These are phyloP conservation scores for Astrocystis sublimbata DNA, from an alignment of 495 filamentous ascomycete species.

Conservation along the genomic window DNA sequence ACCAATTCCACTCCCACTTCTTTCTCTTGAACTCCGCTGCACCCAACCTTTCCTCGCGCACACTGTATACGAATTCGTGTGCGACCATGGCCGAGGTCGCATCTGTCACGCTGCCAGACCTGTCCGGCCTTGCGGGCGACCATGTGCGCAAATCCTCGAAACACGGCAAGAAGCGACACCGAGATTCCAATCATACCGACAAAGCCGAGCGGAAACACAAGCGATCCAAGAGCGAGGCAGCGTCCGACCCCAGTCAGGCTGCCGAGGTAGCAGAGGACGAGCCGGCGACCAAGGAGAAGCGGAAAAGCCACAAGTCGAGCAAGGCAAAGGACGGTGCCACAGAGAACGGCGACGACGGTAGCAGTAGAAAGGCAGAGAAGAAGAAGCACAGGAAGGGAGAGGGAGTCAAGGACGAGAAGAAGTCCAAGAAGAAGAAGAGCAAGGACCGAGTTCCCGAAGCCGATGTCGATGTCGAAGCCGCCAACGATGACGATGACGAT, in stretches of 20 bases:
- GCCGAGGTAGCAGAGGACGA: not conserved
- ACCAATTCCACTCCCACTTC: not conserved
- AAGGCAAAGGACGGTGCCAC: conserved; percentile 8
- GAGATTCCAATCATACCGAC: conserved; percentile 37
- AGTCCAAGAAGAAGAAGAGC: conserved; percentile 15
- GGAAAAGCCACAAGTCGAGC: conserved; percentile 18
- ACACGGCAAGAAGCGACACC: conserved; percentile 43
- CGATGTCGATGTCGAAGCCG: conserved; percentile 19
- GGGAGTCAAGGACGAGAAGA: conserved; percentile 17
- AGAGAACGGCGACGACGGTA: not conserved
- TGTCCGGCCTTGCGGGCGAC: not conserved
- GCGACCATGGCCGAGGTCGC: conserved; percentile 1
- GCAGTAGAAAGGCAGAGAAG: conserved; percentile 12
- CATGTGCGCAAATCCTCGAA: conserved; percentile 33
- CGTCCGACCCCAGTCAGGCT: not conserved
- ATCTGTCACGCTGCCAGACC: not conserved
- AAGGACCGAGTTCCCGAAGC: conserved; percentile 2
- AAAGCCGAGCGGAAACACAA: conserved; percentile 43
- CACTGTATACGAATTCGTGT: too few relatives aligned
- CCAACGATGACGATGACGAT: conserved; percentile 19
- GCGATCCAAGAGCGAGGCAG: conserved; percentile 37
- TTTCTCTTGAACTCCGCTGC: not conserved
- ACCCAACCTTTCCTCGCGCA: not conserved
- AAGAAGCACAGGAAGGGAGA: conserved; percentile 21
- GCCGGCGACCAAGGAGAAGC: conserved; percentile 11